phyloP scores from a whole-genome alignment of 2,329 filamentous ascomycete species.

The Trichoderma hamatum region DNA sequence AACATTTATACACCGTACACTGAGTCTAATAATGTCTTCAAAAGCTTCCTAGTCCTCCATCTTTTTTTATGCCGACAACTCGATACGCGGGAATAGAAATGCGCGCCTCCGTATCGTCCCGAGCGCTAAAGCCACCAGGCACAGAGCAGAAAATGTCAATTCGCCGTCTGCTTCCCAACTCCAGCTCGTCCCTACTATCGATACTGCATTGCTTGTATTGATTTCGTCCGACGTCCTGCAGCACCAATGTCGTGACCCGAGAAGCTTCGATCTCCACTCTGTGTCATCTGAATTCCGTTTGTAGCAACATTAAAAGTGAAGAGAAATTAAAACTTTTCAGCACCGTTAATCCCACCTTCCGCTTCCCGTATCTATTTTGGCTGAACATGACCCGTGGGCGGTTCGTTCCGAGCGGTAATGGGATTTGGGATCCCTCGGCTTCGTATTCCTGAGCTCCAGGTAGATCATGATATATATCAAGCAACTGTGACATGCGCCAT shows the following conservation, averaged over 20 bases:
- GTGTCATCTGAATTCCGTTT: background rate
- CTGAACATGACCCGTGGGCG: slow-evolving; percentile 13
- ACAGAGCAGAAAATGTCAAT: background rate
- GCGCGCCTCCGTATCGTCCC: background rate
- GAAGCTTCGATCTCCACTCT: background rate
- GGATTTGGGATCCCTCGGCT: background rate
- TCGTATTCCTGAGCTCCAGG: background rate
- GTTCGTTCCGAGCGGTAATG: slow-evolving; percentile 16
- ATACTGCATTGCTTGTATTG: background rate
- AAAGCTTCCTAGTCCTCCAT: background rate
- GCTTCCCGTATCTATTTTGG: background rate
- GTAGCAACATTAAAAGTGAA: background rate
- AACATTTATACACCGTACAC: background rate
- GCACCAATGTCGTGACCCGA: slow-evolving; percentile 20
- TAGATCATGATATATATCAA: slow-evolving; percentile 8
- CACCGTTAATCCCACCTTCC: too few species aligned
- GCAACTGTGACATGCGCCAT: background rate
- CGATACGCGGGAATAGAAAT: background rate
- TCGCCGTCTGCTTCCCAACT: background rate
- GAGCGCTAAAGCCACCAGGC: background rate
- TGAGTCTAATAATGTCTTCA: background rate
- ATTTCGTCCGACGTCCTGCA: slow-evolving; percentile 27
- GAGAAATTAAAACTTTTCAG: background rate
- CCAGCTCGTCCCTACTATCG: background rate
- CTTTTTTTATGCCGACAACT: background rate